phyloP scores from a whole-genome alignment of 345 rosid genomes.

The Syzygium aromaticum region DNA sequence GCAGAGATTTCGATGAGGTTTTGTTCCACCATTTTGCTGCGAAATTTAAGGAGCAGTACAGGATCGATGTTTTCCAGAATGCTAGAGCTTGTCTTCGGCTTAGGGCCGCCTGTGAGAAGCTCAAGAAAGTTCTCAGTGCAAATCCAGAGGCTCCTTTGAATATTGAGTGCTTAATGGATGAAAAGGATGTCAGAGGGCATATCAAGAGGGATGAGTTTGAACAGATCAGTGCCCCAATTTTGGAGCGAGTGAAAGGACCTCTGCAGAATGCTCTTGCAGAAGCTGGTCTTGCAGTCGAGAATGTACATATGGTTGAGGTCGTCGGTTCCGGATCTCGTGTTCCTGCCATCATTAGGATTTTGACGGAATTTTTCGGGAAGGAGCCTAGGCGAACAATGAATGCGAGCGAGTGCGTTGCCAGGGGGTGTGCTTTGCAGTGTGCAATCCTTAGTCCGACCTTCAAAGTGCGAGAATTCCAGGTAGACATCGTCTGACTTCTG shows the following conservation, averaged over 20 bases:
- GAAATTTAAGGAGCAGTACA: conserved; percentile 78
- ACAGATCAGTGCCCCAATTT: conserved; percentile 59
- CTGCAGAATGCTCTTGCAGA: conserved; percentile 83
- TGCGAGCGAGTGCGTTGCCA: conserved; percentile 94
- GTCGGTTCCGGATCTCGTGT: conserved; percentile 90
- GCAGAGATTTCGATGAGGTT: conserved; percentile 92
- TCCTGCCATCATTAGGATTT: conserved; percentile 68
- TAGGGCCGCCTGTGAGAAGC: conserved; percentile 79
- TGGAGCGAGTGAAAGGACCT: conserved; percentile 87
- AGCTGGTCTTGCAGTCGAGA: conserved; percentile 64
- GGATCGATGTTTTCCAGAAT: conserved; percentile 81
- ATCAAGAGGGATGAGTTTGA: conserved; percentile 95
- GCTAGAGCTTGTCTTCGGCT: conserved; percentile 86
- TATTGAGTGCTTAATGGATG: conserved; percentile 95
- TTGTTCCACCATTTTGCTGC: conserved; percentile 68
- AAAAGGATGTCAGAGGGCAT: conserved; percentile 81
- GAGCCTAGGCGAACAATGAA: conserved; percentile 97
- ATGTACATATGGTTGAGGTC: conserved; percentile 84
- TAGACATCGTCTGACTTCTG: conserved; percentile 7
- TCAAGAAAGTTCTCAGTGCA: conserved; percentile 93
- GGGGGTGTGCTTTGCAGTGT: conserved; percentile 86
- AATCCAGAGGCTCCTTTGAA: conserved; percentile 84
- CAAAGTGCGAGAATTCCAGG: conserved; percentile 95
- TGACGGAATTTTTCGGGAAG: conserved; percentile 87
- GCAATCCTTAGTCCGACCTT: conserved; percentile 97